Conservation (phyloP, 768 basidiomycete genomes). For the Boletus tomentosulus region DNA sequence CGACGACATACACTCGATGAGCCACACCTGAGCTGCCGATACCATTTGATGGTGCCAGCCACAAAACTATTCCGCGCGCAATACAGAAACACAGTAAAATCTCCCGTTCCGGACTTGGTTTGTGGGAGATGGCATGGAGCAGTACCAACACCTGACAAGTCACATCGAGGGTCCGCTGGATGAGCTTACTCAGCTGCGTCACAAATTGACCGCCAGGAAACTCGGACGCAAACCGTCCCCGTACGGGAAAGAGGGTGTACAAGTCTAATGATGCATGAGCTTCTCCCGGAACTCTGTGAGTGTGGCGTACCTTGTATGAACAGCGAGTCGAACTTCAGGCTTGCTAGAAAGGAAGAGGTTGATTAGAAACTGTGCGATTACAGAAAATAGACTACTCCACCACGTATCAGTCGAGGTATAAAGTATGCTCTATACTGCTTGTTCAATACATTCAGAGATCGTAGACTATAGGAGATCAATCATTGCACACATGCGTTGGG, state of each 20-base stretch:
- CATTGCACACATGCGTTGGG: neutral
- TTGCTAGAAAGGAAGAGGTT: conserved; percentile 12
- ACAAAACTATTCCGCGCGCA: conserved; percentile 28
- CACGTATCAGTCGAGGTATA: conserved; percentile 36
- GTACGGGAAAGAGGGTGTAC: conserved; percentile 11
- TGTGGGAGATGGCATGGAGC: conserved; percentile 12
- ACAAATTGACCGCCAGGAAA: conserved; percentile 36
- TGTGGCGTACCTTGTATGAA: conserved; percentile 16
- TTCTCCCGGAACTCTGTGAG: neutral
- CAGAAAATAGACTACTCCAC: conserved; percentile 16
- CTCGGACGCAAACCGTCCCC: conserved; percentile 27
- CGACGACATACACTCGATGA: neutral
- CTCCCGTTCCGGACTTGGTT: conserved; percentile 25
- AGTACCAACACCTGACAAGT: conserved; percentile 23
- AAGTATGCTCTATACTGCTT: conserved; percentile 37
- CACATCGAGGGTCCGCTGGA: conserved; percentile 23
- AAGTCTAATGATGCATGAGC: conserved; percentile 12
- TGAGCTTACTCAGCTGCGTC: conserved; percentile 18
- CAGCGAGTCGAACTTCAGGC: conserved; percentile 20
- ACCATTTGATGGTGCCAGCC: conserved; percentile 33
- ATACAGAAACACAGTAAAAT: conserved; percentile 26
- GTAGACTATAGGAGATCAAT: conserved; percentile 12
- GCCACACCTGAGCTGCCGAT: conserved; percentile 35
- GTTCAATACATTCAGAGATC: conserved; percentile 17
- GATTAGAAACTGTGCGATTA: conserved; percentile 3